These are phyloP conservation scores for Acanthamoeba castellanii DNA, from an alignment of 208 protist species.

Conservation along the genomic window DNA sequence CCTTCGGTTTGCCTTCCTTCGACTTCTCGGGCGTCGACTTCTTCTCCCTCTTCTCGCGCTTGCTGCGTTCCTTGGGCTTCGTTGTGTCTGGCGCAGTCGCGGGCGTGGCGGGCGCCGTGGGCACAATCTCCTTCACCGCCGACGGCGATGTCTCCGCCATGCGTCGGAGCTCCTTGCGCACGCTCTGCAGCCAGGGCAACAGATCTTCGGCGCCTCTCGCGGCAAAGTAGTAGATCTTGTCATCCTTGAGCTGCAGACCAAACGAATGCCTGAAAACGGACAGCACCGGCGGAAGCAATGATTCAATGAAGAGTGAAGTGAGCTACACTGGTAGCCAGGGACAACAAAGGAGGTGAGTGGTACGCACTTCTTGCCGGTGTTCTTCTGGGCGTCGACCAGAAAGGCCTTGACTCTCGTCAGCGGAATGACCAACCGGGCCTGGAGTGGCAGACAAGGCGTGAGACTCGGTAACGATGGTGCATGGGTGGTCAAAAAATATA, in stretches of 20 bases:
- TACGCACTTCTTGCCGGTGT: constrained; percentile 37
- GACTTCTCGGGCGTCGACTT: not conserved
- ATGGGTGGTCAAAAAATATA: not conserved
- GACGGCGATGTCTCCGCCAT: not conserved
- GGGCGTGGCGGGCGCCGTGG: not conserved
- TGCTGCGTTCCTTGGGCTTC: not conserved
- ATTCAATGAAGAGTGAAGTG: not conserved
- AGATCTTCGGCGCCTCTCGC: constrained; percentile 1
- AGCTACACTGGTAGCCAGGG: not conserved
- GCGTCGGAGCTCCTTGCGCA: constrained; percentile 25
- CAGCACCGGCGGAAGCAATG: not conserved
- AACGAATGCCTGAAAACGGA: constrained; percentile 16
- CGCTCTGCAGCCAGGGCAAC: constrained; percentile 8
- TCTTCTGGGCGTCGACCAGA: constrained; percentile 3
- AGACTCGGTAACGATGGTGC: not conserved
- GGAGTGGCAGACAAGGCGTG: not conserved
- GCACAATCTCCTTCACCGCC: constrained; percentile 5
- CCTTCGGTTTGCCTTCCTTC: not conserved
- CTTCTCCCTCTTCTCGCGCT: not conserved
- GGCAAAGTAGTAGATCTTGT: constrained; percentile 26
- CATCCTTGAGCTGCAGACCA: constrained; percentile 7
- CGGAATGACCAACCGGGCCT: constrained; percentile 1
- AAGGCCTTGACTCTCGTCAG: constrained; percentile 38
- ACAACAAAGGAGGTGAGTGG: not conserved
- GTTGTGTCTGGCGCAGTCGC: not conserved